Base-by-base conservation (phyloP, 169 alveolate genomes). In the Blepharisma undulans region DNA sequence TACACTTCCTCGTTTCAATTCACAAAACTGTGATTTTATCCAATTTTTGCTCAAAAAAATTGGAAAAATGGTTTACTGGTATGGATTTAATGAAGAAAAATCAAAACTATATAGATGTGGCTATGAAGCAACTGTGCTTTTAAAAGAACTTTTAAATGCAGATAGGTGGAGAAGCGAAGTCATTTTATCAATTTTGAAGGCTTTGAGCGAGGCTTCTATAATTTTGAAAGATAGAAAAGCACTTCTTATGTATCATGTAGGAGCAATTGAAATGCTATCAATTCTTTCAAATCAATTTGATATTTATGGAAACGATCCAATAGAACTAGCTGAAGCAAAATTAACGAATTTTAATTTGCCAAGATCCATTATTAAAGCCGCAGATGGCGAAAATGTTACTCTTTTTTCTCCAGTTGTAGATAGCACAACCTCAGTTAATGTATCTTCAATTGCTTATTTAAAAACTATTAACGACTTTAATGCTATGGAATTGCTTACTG, bases 161-260 rank as follows among this genome's bases (percentile, higher is more conserved):
- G 76, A 29, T 4, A 30, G 89, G 8, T 82, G 89, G 89, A 82
- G 48, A n/a, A 16, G 32, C 21, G 89, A 82, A 29, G 33, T 82
- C 3, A 4, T 48, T 5, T 33, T 6, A 5, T 5, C 34, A 18
- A 19, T 82, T 18, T 33, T 22, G 33, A 72, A 82, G 6, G 4
- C 25, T 5, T 22, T 82, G 8, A 21, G 8, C 25, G 72, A 82
- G 4, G 72, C 34, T 36, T 19, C 16, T 7, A 8, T 33, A 33
- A 19, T 6, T 7, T 21, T 82, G 5, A 25, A 21, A 7, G 21
- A n/a, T 5, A 79, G 89, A 30, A 34, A 30, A 22, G 22, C 14
- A 18, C 25, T 34, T 18, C 27, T 16, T 32, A 12, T 16, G 16
- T 10, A 10, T 32, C 60, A 34, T 32, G 32, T 27, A 16, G 88